These are phyloP conservation scores for Coniophora puteana DNA, from an alignment of 1,284 basidiomycete species.

Conservation along the genomic window DNA sequence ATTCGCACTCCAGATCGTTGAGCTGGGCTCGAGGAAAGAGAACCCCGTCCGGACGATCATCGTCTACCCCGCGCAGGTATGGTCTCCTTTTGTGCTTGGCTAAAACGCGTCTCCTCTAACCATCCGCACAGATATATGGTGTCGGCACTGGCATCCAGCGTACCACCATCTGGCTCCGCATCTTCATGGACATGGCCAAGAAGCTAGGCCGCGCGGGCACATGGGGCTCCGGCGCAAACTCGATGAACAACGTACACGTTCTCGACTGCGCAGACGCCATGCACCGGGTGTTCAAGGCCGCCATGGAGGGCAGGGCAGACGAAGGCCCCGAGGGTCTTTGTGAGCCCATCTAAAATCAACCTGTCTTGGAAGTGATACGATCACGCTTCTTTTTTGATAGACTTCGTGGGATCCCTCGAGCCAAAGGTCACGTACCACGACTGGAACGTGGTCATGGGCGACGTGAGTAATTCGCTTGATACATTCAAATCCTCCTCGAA, in stretches of 20 bases:
- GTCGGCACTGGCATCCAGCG: slow-evolving; percentile 32
- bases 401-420: slow-evolving; percentile 22
- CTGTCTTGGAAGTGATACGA: neutral
- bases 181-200: slow-evolving; percentile 30
- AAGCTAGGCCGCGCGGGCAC: slow-evolving; percentile 31
- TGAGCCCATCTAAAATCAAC: slow-evolving; percentile 11
- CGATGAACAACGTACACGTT: slow-evolving; percentile 36
- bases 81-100: neutral
- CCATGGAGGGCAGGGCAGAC: slow-evolving; percentile 34
- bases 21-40: slow-evolving; percentile 35
- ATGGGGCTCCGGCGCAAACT: slow-evolving; percentile 36
- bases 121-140: slow-evolving; percentile 33
- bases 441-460: slow-evolving; percentile 32
- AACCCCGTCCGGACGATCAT: slow-evolving; percentile 40
- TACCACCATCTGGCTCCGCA: slow-evolving; percentile 29
- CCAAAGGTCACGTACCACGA: slow-evolving; percentile 22
- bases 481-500: neutral
- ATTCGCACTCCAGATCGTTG: slow-evolving; percentile 25
- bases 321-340: slow-evolving; percentile 37
- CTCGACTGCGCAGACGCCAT: slow-evolving; percentile 32
- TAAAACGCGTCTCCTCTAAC: neutral
- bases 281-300: slow-evolving; percentile 31
- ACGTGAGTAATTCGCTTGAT: slow-evolving; percentile 26
- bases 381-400: slow-evolving; percentile 13
- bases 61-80: slow-evolving; percentile 31